Percentiles rank a stretch among this genome's conserved stretches.
phyloP scores from a whole-genome alignment of 257 asterid species.

The Cinchona pubescens region DNA sequence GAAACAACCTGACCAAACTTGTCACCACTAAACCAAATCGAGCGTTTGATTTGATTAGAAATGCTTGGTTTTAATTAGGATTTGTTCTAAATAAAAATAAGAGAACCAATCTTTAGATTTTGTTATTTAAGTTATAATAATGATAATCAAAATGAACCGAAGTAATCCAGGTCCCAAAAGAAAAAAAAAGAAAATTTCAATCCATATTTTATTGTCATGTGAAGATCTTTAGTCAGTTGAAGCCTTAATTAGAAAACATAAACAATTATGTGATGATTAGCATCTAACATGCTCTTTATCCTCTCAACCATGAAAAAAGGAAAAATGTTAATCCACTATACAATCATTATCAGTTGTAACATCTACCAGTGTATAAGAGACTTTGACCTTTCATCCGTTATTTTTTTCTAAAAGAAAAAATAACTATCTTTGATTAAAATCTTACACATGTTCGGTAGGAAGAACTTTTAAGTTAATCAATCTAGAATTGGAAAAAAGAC shows the following conservation, averaged over 20 bases:
- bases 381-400: not conserved
- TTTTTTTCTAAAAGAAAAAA: too few species aligned
- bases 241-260: too few species aligned
- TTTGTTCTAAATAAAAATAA: not conserved
- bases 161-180: too few species aligned
- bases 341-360: not conserved
- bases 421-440: too few species aligned
- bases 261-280: not conserved
- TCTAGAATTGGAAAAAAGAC: too few species aligned
- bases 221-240: not conserved
- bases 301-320: not conserved
- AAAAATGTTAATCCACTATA: too few species aligned
- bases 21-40: not conserved
- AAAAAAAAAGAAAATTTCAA: not conserved
- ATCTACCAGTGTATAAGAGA: not conserved
- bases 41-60: not conserved
- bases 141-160: too few species aligned
- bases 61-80: not conserved
- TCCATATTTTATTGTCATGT: not conserved
- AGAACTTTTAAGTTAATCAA: too few species aligned
- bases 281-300: too few species aligned
- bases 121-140: not conserved
- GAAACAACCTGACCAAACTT: slow-evolving; percentile 2
- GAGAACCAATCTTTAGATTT: not conserved
- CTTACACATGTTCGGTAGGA: too few species aligned